Percentiles rank a stretch among this genome's conserved stretches.
phyloP scores from a whole-genome alignment of 768 basidiomycete species.

The Lepiota venenata region DNA sequence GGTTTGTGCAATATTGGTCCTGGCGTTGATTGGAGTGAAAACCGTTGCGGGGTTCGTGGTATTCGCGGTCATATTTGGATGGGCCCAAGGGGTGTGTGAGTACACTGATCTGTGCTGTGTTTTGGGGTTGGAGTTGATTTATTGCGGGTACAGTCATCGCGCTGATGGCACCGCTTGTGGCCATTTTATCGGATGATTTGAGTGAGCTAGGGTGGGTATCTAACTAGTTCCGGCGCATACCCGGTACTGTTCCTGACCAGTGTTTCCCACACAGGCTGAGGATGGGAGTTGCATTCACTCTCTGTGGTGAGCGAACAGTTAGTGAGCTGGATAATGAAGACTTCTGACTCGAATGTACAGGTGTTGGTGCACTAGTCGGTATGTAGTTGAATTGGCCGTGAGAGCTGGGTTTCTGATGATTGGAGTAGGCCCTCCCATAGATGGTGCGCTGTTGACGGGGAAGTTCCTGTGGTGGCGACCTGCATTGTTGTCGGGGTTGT shows the following conservation, averaged over 20 bases:
- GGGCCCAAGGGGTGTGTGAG: slow-evolving; percentile 24
- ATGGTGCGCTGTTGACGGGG: slow-evolving; percentile 13
- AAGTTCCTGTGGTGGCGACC: slow-evolving; percentile 16
- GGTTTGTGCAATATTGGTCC: slow-evolving; percentile 22
- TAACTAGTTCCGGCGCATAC: neutral
- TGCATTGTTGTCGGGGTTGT: slow-evolving; percentile 13
- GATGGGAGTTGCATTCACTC: slow-evolving; percentile 16
- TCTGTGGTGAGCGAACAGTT: slow-evolving; percentile 10
- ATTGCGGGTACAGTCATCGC: slow-evolving; percentile 9
- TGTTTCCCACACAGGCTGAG: slow-evolving; percentile 5
- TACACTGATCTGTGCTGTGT: neutral
- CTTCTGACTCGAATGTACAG: slow-evolving; percentile 1
- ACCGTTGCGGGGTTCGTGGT: slow-evolving; percentile 26
- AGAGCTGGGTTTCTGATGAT: neutral
- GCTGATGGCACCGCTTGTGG: slow-evolving; percentile 12
- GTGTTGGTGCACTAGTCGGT: slow-evolving; percentile 14
- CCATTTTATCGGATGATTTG: slow-evolving; percentile 6
- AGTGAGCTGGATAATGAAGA: neutral
- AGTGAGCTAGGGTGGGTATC: slow-evolving; percentile 10
- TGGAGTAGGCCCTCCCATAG: slow-evolving; percentile 14
- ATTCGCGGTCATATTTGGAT: slow-evolving; percentile 37
- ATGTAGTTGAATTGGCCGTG: neutral
- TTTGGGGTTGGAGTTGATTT: neutral
- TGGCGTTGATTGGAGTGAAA: slow-evolving; percentile 31
- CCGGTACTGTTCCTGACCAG: neutral